phyloP scores from a whole-genome alignment of 257 asterid genomes.

The Fraxinus anomala region DNA sequence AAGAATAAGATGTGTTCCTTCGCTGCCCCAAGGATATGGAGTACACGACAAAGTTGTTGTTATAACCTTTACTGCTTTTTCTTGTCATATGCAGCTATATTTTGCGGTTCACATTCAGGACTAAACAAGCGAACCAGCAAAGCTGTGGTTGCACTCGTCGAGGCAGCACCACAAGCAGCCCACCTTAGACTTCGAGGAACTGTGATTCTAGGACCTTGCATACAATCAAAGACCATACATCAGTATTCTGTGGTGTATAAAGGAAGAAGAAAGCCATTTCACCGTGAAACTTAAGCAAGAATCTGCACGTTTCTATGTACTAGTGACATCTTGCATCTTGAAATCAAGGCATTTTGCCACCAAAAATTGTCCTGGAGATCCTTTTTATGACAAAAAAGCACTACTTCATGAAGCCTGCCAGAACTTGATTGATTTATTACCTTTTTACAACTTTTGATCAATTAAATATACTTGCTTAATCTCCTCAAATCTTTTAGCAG shows the following conservation, averaged over 20 bases:
- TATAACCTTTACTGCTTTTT: constrained; percentile 30
- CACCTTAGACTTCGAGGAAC: constrained; percentile 76
- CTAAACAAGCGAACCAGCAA: constrained; percentile 72
- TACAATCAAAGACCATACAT: constrained; percentile 24
- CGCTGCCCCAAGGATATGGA: not conserved
- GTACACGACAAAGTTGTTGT: not conserved
- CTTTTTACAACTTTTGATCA: not conserved
- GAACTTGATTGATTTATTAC: too few relatives aligned
- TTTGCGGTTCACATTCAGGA: constrained; percentile 90
- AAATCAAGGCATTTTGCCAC: not conserved
- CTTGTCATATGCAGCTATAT: constrained; percentile 76
- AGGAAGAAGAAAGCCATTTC: not conserved
- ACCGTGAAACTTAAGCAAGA: not conserved
- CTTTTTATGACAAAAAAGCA: not conserved
- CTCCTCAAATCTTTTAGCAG: not conserved
- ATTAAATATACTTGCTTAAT: not conserved
- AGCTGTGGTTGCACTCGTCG: constrained; percentile 65
- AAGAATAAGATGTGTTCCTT: too few relatives aligned
- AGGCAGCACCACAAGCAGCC: constrained; percentile 77
- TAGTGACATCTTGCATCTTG: not conserved
- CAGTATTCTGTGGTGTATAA: not conserved
- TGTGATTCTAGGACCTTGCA: constrained; percentile 90
- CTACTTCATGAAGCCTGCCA: not conserved
- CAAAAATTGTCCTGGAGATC: not conserved
- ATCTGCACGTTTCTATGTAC: not conserved